phyloP scores from a whole-genome alignment of 139 green algal genomes.

The Picochlorum costavermella region DNA sequence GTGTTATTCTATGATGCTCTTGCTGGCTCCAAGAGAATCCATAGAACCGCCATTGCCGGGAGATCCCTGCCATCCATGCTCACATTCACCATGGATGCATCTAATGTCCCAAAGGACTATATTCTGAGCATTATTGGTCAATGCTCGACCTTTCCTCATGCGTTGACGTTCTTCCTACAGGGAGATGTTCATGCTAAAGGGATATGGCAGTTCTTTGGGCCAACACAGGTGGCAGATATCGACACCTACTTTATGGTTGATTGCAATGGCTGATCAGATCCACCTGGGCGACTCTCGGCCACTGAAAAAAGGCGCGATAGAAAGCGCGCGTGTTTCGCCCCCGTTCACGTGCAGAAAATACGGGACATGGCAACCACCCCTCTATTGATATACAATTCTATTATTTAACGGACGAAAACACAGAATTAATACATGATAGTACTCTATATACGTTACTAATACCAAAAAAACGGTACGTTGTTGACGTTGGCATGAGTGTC shows the following conservation, averaged over 20 bases:
- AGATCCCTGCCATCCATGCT: slow-evolving; percentile 35
- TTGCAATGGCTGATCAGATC: not conserved
- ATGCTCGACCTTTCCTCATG: slow-evolving; percentile 59
- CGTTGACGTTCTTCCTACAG: slow-evolving; percentile 72
- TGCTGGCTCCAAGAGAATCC: slow-evolving; percentile 30
- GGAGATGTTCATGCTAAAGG: slow-evolving; percentile 47
- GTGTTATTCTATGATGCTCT: slow-evolving; percentile 60
- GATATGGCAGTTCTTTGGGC: slow-evolving; percentile 15
- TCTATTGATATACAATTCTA: too few relatives aligned
- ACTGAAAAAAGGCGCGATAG: too few relatives aligned
- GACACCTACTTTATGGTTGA: slow-evolving; percentile 70
- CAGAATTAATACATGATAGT: too few relatives aligned
- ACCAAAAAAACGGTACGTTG: too few relatives aligned
- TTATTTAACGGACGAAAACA: too few relatives aligned
- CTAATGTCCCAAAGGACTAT: slow-evolving; percentile 51
- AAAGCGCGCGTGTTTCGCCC: too few relatives aligned
- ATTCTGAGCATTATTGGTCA: slow-evolving; percentile 53
- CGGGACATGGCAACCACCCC: too few relatives aligned
- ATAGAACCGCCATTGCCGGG: not conserved
- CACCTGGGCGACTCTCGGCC: too few relatives aligned
- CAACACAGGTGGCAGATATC: slow-evolving; percentile 39
- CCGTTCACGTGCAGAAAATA: too few relatives aligned
- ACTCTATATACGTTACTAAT: too few relatives aligned
- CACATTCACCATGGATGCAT: slow-evolving; percentile 46
- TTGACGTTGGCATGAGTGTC: too few relatives aligned